Percentiles rank a stretch among this genome's conserved stretches.
phyloP scores from a whole-genome alignment of 2,329 filamentous ascomycete species.

The Helicocarpus griseus region DNA sequence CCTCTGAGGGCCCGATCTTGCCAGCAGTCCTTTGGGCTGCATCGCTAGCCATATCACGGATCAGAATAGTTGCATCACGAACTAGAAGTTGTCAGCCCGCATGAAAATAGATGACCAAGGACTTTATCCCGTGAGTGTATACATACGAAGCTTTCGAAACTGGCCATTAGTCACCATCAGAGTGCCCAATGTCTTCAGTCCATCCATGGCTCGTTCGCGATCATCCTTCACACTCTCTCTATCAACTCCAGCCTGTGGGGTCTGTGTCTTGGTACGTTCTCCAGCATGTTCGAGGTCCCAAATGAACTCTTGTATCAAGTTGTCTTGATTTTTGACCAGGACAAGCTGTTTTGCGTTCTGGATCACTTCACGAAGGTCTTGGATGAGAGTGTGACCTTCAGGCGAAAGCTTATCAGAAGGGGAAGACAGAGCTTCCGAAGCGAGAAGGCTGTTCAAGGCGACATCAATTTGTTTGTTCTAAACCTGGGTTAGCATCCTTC shows the following conservation, averaged over 20 bases:
- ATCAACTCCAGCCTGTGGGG: constrained; percentile 58
- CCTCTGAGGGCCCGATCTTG: constrained; percentile 66
- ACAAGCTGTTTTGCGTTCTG: constrained; percentile 75
- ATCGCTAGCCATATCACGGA: constrained; percentile 88
- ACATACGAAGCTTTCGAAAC: constrained; percentile 78
- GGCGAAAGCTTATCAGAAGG: constrained; percentile 69
- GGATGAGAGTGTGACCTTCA: constrained; percentile 71
- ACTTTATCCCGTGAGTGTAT: constrained; percentile 10
- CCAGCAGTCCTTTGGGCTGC: constrained; percentile 69
- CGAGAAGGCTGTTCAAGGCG: constrained; percentile 78
- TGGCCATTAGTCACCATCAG: constrained; percentile 92
- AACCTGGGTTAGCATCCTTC: neutral
- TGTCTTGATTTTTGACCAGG: constrained; percentile 88
- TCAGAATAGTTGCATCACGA: constrained; percentile 66
- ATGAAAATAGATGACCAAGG: constrained; percentile 10
- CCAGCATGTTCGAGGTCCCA: constrained; percentile 79
- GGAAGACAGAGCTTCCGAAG: constrained; percentile 56
- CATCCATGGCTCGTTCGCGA: constrained; percentile 71
- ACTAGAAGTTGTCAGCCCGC: constrained; percentile 38
- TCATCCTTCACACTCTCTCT: constrained; percentile 75
- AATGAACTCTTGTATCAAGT: constrained; percentile 92
- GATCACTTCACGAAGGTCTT: constrained; percentile 69
- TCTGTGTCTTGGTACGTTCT: constrained; percentile 46
- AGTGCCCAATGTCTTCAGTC: constrained; percentile 76
- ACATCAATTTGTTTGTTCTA: constrained; percentile 94